Evolutionary conservation across 768 basidiomycete species (phyloP).

Genomic region (Macrolepiota albuminosa): DNA sequence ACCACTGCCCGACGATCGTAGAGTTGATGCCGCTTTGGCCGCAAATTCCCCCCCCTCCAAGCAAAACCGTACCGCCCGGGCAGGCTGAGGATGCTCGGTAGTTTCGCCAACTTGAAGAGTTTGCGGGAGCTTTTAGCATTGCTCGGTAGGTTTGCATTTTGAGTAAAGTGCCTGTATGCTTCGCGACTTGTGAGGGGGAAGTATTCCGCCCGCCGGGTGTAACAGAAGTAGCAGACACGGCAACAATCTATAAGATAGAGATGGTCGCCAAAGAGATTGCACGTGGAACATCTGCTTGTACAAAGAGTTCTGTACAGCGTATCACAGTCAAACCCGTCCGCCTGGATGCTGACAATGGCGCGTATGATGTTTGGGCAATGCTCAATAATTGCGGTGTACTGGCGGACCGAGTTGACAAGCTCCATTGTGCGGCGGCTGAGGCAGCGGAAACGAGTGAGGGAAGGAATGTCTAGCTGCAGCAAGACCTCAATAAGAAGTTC

Average conservation of each 20-base stretch:
- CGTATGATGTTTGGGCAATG: neutral
- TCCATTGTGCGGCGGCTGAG: neutral
- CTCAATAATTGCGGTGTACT: neutral
- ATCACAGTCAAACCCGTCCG: neutral
- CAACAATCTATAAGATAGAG: neutral
- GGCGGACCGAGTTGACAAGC: neutral
- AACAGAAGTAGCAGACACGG: neutral
- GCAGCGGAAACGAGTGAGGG: neutral
- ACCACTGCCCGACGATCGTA: neutral
- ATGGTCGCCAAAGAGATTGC: neutral
- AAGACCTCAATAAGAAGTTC: neutral
- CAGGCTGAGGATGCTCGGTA: neutral
- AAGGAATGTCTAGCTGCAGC: neutral
- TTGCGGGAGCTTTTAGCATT: neutral
- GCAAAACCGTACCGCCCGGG: neutral
- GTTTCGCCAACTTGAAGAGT: neutral
- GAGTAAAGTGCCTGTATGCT: neutral
- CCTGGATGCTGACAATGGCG: neutral
- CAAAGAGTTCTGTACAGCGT: neutral
- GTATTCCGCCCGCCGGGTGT: neutral
- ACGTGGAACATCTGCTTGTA: neutral
- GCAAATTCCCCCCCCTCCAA: neutral
- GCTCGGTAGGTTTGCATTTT: neutral
- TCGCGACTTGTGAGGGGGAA: neutral
- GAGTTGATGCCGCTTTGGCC: neutral